Base-by-base conservation (phyloP, 805 yeast genomes). In the Metschnikowia amazonensis region DNA sequence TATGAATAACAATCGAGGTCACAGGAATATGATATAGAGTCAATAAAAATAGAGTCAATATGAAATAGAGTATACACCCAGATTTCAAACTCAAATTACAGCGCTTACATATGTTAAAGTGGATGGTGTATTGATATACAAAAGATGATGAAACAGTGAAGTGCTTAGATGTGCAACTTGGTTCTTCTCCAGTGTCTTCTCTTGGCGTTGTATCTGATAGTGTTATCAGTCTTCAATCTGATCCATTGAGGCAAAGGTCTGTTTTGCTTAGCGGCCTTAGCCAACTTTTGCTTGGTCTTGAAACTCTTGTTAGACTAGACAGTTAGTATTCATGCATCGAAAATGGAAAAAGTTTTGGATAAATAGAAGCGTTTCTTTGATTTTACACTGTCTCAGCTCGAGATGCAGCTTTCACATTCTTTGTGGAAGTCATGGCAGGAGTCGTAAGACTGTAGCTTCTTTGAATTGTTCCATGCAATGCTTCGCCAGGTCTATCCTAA, bases 181-280 rank as follows among this genome's bases (percentile, higher is more conserved):
- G 97, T 92, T 86, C 98, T 88, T 87, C 97, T 92, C 99, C 99
- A 92, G 94, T 94, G 96, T 84, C 98, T 86, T 88, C 98, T 89
- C 89, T 94, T 94, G 74, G 96, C 95, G 81, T 92, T 92, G 87
- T 89, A 89, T 84, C 95, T 89, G 82, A 94, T 86, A 69, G 83
- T 90, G 95, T 89, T 92, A 77, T 79, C 84, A 74, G 98, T 89
- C 86, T 89, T 92, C 77, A 90, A 82, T 81, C 98, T 89, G 86
- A 92, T 80, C 97, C 97, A 92, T 80, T 90, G 97, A 69, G 99
- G 99, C 76, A 92, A 86, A 74, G 97, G 97, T 84, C 98, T 89
- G 92, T 89, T 92, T 81, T 89, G 96, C 81, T 89, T 92, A 75
- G 83, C 84, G 73, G 96, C 97, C 85, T 94, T 92, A 75, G 96